Percentiles rank a stretch among this genome's conserved stretches.
These are phyloP conservation scores for Penicillium frequentans DNA, from an alignment of 2,329 filamentous ascomycete genomes.

Conservation along the genomic window DNA sequence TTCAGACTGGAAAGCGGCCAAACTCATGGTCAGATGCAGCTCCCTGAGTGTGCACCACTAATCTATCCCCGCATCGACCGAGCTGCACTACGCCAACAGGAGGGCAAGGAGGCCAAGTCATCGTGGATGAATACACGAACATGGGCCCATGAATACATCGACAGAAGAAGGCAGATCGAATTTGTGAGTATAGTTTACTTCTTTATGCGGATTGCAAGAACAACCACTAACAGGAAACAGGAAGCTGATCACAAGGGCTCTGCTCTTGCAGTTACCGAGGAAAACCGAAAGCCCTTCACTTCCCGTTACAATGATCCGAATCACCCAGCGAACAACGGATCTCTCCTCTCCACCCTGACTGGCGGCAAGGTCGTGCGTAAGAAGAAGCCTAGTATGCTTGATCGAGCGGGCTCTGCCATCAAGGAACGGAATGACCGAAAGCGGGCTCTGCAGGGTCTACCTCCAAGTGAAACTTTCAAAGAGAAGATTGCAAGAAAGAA, in stretches of 20 bases:
- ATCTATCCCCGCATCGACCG: slow-evolving; percentile 12
- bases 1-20: slow-evolving; percentile 6
- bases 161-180: slow-evolving; percentile 7
- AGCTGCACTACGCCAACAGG: background rate
- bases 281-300: background rate
- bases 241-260: slow-evolving; percentile 8
- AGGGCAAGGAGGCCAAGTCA: background rate
- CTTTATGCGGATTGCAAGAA: background rate
- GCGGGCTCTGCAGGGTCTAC: background rate
- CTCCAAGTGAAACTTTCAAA: background rate
- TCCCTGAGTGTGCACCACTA: slow-evolving; percentile 11
- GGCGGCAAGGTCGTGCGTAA: slow-evolving; percentile 1
- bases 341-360: slow-evolving; percentile 8
- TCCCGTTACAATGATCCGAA: slow-evolving; percentile 13
- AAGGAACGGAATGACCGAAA: background rate
- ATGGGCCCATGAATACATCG: slow-evolving; percentile 16
- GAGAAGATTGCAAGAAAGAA: background rate
- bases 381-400: background rate
- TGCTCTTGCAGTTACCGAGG: background rate
- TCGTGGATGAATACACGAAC: background rate
- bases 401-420: background rate
- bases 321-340: slow-evolving; percentile 12
- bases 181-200: background rate
- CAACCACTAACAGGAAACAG: background rate
- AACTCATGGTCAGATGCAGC: slow-evolving; percentile 3